Conservation (phyloP, 129 eudicot genomes). For the Escallonia herrerae region DNA sequence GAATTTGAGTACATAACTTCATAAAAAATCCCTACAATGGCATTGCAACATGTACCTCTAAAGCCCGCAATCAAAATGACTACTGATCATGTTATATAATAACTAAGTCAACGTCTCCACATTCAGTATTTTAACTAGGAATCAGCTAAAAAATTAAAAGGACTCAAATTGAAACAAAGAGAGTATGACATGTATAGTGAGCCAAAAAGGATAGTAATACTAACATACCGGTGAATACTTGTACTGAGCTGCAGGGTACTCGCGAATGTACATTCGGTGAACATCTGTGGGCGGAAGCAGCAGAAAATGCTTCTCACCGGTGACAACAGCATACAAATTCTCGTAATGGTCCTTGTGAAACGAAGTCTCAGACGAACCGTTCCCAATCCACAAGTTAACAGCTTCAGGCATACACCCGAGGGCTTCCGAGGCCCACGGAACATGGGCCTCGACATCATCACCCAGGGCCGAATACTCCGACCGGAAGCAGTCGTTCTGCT, state of each 20-base stretch:
- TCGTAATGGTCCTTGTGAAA: constrained; percentile 97
- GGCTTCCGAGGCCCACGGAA: constrained; percentile 83
- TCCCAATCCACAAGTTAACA: constrained; percentile 93
- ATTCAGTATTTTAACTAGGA: too few species aligned
- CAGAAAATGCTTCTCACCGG: constrained; percentile 81
- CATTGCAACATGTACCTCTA: too few species aligned
- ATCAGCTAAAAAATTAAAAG: too few species aligned
- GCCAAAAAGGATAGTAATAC: too few species aligned
- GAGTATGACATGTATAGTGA: too few species aligned
- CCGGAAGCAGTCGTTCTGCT: constrained; percentile 88
- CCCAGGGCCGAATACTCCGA: constrained; percentile 52
- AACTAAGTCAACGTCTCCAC: too few species aligned
- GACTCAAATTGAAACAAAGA: too few species aligned
- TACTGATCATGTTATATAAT: too few species aligned
- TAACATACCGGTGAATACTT: constrained; percentile 44
- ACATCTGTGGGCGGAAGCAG: constrained; percentile 94
- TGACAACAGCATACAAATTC: constrained; percentile 79
- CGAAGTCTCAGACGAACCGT: constrained; percentile 51
- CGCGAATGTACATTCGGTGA: constrained; percentile 74
- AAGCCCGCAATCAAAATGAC: too few species aligned
- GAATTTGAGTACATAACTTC: too few species aligned
- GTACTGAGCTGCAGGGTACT: constrained; percentile 80
- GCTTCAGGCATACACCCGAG: constrained; percentile 75
- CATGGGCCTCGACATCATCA: constrained; percentile 46
- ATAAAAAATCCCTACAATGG: too few species aligned